A percentile compares a stretch with the other conserved stretches of the same genome.
phyloP scores from a whole-genome alignment of 352 stramenopile genomes.

The Peronospora belbahrii region DNA sequence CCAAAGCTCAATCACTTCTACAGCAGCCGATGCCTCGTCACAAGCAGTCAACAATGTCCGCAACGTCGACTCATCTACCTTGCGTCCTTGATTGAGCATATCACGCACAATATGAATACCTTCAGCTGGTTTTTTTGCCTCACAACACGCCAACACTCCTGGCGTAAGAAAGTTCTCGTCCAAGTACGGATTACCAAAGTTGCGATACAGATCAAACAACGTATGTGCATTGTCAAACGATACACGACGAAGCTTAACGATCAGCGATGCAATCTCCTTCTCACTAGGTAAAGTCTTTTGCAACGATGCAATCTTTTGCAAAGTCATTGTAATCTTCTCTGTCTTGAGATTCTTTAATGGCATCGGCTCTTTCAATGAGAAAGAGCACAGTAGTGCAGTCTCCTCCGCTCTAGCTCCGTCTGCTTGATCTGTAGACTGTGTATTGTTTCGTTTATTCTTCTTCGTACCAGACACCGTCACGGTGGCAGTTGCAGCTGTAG shows the following conservation, averaged over 20 bases:
- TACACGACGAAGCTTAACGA: slow-evolving; percentile 49
- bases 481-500: not conserved
- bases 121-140: slow-evolving; percentile 61
- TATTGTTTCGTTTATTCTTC: slow-evolving; percentile 10
- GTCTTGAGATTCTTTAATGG: slow-evolving; percentile 34
- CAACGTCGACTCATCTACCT: slow-evolving; percentile 67
- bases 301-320: slow-evolving; percentile 63
- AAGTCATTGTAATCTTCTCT: slow-evolving; percentile 64
- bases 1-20: slow-evolving; percentile 64
- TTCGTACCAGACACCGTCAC: not conserved
- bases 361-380: slow-evolving; percentile 14
- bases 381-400: slow-evolving; percentile 14
- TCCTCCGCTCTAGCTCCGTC: not conserved
- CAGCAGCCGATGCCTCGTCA: slow-evolving; percentile 53
- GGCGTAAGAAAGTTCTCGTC: slow-evolving; percentile 77
- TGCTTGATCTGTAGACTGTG: not conserved
- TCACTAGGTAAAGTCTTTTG: slow-evolving; percentile 70
- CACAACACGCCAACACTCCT: slow-evolving; percentile 69
- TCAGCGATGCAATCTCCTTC: slow-evolving; percentile 50
- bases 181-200: slow-evolving; percentile 79
- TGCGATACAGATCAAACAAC: slow-evolving; percentile 80
- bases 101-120: slow-evolving; percentile 75
- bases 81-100: slow-evolving; percentile 81
- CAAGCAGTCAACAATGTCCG: slow-evolving; percentile 65
- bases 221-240: slow-evolving; percentile 72